Evolutionary conservation across 352 stramenopile species (phyloP).

Genomic region (Ophiocytium majus): DNA sequence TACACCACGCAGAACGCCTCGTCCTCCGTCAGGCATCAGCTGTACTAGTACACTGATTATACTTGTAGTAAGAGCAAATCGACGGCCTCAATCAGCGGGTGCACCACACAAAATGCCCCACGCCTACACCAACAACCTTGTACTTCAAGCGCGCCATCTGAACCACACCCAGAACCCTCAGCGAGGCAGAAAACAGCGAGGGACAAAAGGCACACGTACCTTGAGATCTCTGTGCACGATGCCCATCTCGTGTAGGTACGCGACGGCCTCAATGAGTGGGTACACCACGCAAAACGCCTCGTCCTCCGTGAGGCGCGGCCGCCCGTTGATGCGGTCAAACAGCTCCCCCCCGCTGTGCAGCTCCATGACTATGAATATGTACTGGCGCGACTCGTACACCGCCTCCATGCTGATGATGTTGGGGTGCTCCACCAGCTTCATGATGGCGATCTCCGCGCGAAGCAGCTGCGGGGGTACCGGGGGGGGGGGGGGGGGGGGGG

Average conservation of each 20-base stretch:
- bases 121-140: too few species aligned
- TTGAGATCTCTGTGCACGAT: slow-evolving; percentile 82
- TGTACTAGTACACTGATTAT: slow-evolving; percentile 12
- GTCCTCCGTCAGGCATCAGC: too few species aligned
- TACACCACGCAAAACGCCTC: slow-evolving; percentile 76
- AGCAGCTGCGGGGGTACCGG: slow-evolving; percentile 13
- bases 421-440: slow-evolving; percentile 82
- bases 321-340: slow-evolving; percentile 63
- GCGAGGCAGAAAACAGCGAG: too few species aligned
- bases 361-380: slow-evolving; percentile 65
- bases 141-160: too few species aligned
- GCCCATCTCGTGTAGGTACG: slow-evolving; percentile 81
- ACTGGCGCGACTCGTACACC: slow-evolving; percentile 77
- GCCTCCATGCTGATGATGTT: slow-evolving; percentile 77
- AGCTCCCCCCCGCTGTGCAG: slow-evolving; percentile 44
- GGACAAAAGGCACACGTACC: too few species aligned
- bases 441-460: slow-evolving; percentile 77
- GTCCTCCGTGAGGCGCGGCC: slow-evolving; percentile 56
- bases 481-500: too few species aligned
- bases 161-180: too few species aligned
- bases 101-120: too few species aligned
- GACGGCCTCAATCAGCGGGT: neutral
- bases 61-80: too few species aligned
- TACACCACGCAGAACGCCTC: slow-evolving; percentile 76
- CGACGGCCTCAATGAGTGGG: slow-evolving; percentile 79